Evolutionary conservation across 2,329 filamentous ascomycete species (phyloP).

Genomic region (Trichoderma oligosporum): DNA sequence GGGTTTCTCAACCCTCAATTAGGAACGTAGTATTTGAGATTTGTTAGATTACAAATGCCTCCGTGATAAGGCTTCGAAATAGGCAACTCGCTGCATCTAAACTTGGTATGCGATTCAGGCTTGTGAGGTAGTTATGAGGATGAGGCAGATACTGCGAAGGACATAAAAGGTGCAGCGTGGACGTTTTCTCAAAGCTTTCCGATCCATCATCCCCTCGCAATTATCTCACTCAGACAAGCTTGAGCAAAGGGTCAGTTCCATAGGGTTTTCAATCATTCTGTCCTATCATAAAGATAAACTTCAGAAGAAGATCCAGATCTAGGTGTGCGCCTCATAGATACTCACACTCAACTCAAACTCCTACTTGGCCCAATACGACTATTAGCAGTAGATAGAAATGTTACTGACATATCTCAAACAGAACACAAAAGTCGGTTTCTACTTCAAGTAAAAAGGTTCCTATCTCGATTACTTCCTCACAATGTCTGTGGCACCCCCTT

Average conservation of each 20-base stretch:
- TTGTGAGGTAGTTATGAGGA: not conserved
- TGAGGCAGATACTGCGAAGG: not conserved
- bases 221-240: not conserved
- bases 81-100: not conserved
- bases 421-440: too few species aligned
- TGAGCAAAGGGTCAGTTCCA: too few species aligned
- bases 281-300: not conserved
- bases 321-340: too few species aligned
- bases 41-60: not conserved
- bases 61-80: slow-evolving; percentile 1
- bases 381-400: too few species aligned
- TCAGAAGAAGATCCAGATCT: too few species aligned
- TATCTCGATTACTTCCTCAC: not conserved
- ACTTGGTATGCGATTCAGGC: not conserved
- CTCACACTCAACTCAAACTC: too few species aligned
- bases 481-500: slow-evolving; percentile 6
- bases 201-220: not conserved
- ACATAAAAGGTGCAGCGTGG: not conserved
- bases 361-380: too few species aligned
- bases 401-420: too few species aligned
- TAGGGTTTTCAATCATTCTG: too few species aligned
- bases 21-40: not conserved
- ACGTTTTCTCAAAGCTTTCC: not conserved
- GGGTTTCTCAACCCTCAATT: not conserved
- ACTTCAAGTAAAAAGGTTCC: too few species aligned